Percentiles rank a stretch among this genome's conserved stretches.
Evolutionary conservation across 805 yeast species (phyloP).

Genomic region (Vanderwaltozyma verrucispora): DNA sequence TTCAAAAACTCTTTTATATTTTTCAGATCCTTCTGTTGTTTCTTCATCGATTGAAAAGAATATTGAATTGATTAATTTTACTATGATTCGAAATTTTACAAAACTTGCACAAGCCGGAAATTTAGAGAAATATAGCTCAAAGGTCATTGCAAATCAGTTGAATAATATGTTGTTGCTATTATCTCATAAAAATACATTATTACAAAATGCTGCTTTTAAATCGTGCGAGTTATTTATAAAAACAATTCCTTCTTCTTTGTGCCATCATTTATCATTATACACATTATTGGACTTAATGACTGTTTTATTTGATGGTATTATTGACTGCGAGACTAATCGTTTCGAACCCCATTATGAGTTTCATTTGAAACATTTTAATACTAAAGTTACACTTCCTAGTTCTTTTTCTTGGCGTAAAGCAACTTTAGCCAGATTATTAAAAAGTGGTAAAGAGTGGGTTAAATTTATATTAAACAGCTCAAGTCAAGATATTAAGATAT

Average conservation of each 20-base stretch:
- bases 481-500: conserved; percentile 64
- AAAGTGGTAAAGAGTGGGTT: conserved; percentile 60
- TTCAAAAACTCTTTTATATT: conserved; percentile 64
- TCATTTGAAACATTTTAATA: conserved; percentile 31
- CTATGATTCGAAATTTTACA: conserved; percentile 48
- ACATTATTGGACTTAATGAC: conserved; percentile 74
- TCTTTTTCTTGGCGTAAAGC: conserved; percentile 76
- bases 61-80: conserved; percentile 53
- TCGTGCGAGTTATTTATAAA: conserved; percentile 61
- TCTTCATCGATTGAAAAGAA: conserved; percentile 59
- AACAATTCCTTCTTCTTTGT: conserved; percentile 65
- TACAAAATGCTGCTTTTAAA: conserved; percentile 72
- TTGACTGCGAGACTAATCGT: conserved; percentile 74
- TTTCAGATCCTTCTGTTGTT: conserved; percentile 74
- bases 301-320: conserved; percentile 64
- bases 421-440: conserved; percentile 51
- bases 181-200: conserved; percentile 63
- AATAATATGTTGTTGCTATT: conserved; percentile 56
- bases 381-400: conserved; percentile 34
- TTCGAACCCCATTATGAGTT: conserved; percentile 78
- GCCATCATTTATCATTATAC: conserved; percentile 63
- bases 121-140: conserved; percentile 44
- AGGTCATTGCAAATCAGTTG: conserved; percentile 55
- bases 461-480: conserved; percentile 44
- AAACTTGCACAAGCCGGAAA: conserved; percentile 42